Conservation (phyloP, 129 eudicot genomes). For the Flaveria linearis region DNA sequence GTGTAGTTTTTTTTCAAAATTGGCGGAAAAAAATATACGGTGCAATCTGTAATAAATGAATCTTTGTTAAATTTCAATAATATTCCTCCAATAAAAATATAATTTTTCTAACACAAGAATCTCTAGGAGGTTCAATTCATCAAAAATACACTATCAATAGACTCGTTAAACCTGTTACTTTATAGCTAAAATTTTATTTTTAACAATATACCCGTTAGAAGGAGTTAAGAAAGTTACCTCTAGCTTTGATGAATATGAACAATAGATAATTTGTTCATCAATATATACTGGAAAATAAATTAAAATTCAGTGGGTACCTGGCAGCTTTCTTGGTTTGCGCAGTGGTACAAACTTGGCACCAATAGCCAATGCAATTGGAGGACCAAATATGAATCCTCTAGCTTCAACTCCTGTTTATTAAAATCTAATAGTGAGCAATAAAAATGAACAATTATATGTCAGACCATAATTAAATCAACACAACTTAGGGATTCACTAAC, state of each 20-base stretch:
- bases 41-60: no score
- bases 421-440: conserved; percentile 7
- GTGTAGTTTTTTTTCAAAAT: background rate
- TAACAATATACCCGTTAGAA: background rate
- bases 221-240: background rate
- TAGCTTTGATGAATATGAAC: no score
- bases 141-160: background rate
- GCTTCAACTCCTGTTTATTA: conserved; percentile 83
- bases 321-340: conserved; percentile 87
- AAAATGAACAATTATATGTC: background rate
- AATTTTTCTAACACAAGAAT: background rate
- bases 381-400: conserved; percentile 95
- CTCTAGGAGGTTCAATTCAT: background rate
- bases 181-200: background rate
- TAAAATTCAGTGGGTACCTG: conserved; percentile 47
- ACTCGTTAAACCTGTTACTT: background rate
- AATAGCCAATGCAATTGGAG: conserved; percentile 90
- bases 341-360: conserved; percentile 97
- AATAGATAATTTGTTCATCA: no score
- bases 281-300: background rate
- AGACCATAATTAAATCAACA: background rate
- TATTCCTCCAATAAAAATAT: background rate
- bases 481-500: no score
- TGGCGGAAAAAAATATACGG: background rate
- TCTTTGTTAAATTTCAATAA: no score